Base-by-base conservation (phyloP, 179 eudicot genomes). In the Silene coronaria region DNA sequence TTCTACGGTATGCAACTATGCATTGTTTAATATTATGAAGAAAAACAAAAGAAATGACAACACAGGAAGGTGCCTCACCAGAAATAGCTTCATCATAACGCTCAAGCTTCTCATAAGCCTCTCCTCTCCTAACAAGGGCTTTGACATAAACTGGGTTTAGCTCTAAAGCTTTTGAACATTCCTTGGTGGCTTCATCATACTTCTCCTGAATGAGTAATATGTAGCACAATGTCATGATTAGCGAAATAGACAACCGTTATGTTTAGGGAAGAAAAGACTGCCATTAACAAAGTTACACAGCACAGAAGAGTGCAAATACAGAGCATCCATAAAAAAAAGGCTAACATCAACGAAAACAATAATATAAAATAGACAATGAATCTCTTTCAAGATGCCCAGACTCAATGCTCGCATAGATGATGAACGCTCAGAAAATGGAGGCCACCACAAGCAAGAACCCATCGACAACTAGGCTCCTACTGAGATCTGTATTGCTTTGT, bases 41-140 rank as follows among this genome's bases (percentile, higher is more conserved):
- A 24, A 23, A 42, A 69, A 21, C 10, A 45, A 12, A 48, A 22
- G 12, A 28, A 7, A 63, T 58, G 9, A 38, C 53, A 42, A 42
- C 48, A 30, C 59, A 27, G 55, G n/a, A 27, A 27, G 21, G 74
- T 58, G 28, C 46, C 86, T 81, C 80, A 93, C 99, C 99, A 73
- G 91, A 84, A 80, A 96, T 91, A 42, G 97, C 88, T 69, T 93
- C 97, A 30, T 96, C 99, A 85, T 82, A 96, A 77, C 91, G 89
- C 69, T 93, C 97, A 80, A 96, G 96, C 87, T 89, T 96, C 79
- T 91, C 99, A 46, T 86, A 86, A 65, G 97, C 99, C 77, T 96
- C 99, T 42, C 82, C 99, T 84, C 96, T 88, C 83, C 97, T 88
- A 53, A 87, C 70, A 69, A 93, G 84, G 45, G 92, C 93, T 79